phyloP scores from a whole-genome alignment of 495 filamentous ascomycete species.

The Podospora comata region DNA sequence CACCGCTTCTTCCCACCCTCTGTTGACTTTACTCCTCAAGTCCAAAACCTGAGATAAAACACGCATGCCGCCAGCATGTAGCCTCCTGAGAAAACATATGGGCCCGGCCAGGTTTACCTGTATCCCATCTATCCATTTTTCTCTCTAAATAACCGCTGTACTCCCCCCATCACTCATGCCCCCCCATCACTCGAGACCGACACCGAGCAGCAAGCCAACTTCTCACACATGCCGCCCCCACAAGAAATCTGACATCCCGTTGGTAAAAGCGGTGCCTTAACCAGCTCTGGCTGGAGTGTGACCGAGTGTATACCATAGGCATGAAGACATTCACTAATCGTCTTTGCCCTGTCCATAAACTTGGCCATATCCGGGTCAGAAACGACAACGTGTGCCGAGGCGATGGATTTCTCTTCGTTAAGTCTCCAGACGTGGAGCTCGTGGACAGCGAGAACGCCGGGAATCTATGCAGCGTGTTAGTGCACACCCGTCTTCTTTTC shows the following conservation, averaged over 20 bases:
- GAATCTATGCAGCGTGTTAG: conserved; percentile 45
- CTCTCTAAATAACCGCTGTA: neutral
- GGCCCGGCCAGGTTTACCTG: neutral
- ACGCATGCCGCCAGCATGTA: too few relatives aligned
- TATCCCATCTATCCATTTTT: neutral
- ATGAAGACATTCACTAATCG: conserved; percentile 78
- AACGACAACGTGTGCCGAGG: conserved; percentile 81
- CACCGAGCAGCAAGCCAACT: conserved; percentile 27
- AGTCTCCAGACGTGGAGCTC: conserved; percentile 95
- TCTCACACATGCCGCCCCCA: conserved; percentile 26
- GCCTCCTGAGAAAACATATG: too few relatives aligned
- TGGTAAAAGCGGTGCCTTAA: neutral
- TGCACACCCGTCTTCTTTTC: neutral
- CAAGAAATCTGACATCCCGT: conserved; percentile 28
- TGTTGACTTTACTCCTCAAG: too few relatives aligned
- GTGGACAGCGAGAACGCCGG: conserved; percentile 77
- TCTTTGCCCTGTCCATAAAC: conserved; percentile 77
- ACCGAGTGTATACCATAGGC: conserved; percentile 90
- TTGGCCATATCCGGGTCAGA: conserved; percentile 53
- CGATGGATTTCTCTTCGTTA: conserved; percentile 83
- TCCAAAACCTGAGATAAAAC: too few relatives aligned
- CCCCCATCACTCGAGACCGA: neutral
- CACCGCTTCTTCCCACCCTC: too few relatives aligned
- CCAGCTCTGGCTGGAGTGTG: conserved; percentile 82
- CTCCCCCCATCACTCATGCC: neutral